These are phyloP conservation scores for Microcos paniculata DNA, from an alignment of 345 rosid species.

Conservation along the genomic window DNA sequence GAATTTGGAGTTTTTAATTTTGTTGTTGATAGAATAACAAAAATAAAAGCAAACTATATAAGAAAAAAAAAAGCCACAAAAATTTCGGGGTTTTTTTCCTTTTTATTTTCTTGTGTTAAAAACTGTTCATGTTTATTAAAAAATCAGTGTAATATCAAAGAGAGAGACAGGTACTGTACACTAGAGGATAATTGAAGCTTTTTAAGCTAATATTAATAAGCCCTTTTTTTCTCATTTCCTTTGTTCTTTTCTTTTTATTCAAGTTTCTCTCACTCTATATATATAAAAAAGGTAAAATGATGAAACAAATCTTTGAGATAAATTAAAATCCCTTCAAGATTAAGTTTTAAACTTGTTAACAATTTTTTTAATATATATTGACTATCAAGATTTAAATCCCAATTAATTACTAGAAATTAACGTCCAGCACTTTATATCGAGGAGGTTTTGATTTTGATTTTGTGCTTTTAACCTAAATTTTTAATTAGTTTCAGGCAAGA, in stretches of 20 bases:
- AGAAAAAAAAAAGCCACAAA: neutral
- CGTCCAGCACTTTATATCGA: too few species aligned
- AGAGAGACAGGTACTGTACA: conserved; percentile 5
- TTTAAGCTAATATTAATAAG: neutral
- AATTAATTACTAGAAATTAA: too few species aligned
- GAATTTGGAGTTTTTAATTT: conserved; percentile 1
- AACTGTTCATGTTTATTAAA: neutral
- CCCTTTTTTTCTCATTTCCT: neutral
- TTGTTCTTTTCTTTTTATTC: neutral
- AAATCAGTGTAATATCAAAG: neutral
- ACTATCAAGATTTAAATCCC: neutral
- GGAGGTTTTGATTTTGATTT: neutral
- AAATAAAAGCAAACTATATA: neutral
- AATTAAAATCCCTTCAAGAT: neutral
- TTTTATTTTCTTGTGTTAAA: neutral
- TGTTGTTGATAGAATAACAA: conserved; percentile 9
- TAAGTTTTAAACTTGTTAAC: neutral
- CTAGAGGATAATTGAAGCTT: neutral
- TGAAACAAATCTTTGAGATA: neutral
- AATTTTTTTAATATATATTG: neutral
- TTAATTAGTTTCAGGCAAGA: neutral
- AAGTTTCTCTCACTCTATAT: neutral
- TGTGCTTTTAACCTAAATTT: neutral
- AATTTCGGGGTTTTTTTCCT: neutral
- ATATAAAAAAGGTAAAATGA: neutral